Conservation (phyloP, 2,329 filamentous ascomycete genomes). For the Pseudopithomyces maydicus region DNA sequence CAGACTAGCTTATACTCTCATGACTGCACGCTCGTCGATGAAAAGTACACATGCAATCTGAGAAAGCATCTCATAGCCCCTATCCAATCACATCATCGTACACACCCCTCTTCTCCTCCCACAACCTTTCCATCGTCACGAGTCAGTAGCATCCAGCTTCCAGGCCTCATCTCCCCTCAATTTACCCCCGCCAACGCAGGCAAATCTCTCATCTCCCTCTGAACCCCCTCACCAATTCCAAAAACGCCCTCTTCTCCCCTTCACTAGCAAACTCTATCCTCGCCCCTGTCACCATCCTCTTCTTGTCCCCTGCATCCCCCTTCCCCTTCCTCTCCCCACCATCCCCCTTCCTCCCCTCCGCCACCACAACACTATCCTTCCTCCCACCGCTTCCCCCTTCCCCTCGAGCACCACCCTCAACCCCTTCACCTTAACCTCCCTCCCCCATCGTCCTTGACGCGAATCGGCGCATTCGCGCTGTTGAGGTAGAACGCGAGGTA, state of each 20-base stretch:
- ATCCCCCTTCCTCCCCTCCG: conserved; percentile 29
- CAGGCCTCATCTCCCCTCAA: no score
- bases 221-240: conserved; percentile 44
- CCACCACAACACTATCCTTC: conserved; percentile 29
- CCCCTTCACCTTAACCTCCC: conserved; percentile 50
- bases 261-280: conserved; percentile 52
- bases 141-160: no score
- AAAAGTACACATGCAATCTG: no score
- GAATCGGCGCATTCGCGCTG: conserved; percentile 40
- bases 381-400: conserved; percentile 14
- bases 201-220: conserved; percentile 44
- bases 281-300: conserved; percentile 48
- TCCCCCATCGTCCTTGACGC: conserved; percentile 48
- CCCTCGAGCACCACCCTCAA: conserved; percentile 42
- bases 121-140: no score
- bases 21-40: no score
- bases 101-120: no score
- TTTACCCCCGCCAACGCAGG: conserved; percentile 44
- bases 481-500: conserved; percentile 55
- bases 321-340: conserved; percentile 6
- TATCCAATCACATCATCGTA: no score
- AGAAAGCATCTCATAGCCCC: no score
- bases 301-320: conserved; percentile 29
- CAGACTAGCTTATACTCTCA: no score
- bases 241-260: conserved; percentile 48